Percentiles rank a stretch among this genome's conserved stretches.
phyloP scores from a whole-genome alignment of 2,329 filamentous ascomycete genomes.

The Fusarium buharicum region DNA sequence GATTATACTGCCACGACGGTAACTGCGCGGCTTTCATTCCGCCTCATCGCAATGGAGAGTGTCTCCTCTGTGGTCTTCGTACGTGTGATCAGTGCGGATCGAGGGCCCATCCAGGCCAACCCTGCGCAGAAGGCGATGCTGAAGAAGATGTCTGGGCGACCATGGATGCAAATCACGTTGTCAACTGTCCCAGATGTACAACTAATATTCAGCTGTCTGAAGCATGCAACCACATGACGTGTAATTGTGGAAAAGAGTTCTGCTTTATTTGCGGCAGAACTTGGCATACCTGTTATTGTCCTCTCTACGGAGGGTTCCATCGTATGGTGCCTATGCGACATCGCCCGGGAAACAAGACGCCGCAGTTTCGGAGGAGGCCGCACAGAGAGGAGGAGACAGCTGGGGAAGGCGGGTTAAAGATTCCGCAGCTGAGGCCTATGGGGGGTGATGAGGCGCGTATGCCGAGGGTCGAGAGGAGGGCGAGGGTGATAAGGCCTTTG shows the following conservation, averaged over 20 bases:
- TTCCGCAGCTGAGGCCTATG: constrained; percentile 32
- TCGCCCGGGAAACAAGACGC: constrained; percentile 34
- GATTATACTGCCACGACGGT: constrained; percentile 41
- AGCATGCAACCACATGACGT: constrained; percentile 49
- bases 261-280: constrained; percentile 58
- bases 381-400: not conserved
- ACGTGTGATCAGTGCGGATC: constrained; percentile 31
- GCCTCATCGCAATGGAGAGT: constrained; percentile 2
- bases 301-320: constrained; percentile 2
- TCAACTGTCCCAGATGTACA: constrained; percentile 41
- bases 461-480: not conserved
- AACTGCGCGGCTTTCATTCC: constrained; percentile 41
- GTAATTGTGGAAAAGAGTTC: constrained; percentile 59
- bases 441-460: constrained; percentile 13
- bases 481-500: constrained; percentile 6
- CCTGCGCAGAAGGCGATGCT: constrained; percentile 18
- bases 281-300: constrained; percentile 56
- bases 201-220: constrained; percentile 33
- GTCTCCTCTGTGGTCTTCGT: constrained; percentile 13
- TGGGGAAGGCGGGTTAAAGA: not conserved
- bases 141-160: constrained; percentile 41
- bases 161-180: constrained; percentile 38
- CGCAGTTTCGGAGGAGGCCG: constrained; percentile 24
- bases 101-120: constrained; percentile 14
- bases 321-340: constrained; percentile 16